These are phyloP conservation scores for Fusarium succisae DNA, from an alignment of 2,329 filamentous ascomycete species.

Conservation along the genomic window DNA sequence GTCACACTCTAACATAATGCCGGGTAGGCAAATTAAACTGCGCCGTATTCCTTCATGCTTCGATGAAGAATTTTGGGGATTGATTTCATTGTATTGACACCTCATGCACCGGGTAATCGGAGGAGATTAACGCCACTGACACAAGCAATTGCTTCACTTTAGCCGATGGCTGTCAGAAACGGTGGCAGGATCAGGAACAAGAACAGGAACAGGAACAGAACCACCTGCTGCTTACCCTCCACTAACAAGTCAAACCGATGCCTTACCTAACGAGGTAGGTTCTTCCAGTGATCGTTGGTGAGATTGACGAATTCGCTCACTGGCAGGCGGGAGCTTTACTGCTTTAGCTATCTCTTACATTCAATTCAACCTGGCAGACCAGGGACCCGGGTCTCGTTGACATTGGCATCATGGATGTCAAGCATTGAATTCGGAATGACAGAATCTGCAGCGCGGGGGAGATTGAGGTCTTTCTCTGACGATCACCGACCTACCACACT, in stretches of 20 bases:
- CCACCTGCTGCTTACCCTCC: background rate
- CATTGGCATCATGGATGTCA: background rate
- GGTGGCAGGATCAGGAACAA: background rate
- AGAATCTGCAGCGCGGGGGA: constrained; percentile 17
- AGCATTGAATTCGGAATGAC: constrained; percentile 5
- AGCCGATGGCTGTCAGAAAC: constrained; percentile 16
- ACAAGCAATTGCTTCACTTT: constrained; percentile 15
- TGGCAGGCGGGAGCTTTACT: constrained; percentile 25
- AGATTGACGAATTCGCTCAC: constrained; percentile 27
- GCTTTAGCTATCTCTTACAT: constrained; percentile 10
- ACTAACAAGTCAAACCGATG: constrained; percentile 1
- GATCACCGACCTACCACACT: constrained; percentile 10
- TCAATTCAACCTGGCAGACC: constrained; percentile 15
- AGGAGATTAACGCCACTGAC: constrained; percentile 13
- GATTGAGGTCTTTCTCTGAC: constrained; percentile 10
- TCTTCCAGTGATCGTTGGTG: background rate
- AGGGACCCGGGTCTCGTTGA: constrained; percentile 1
- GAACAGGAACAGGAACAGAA: background rate
- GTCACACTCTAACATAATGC: background rate
- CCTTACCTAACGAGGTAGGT: constrained; percentile 32
- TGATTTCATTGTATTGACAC: background rate
- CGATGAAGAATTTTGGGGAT: background rate
- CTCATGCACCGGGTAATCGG: constrained; percentile 6
- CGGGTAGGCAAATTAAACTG: background rate
- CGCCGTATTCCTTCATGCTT: background rate